Percentiles rank a stretch among this genome's conserved stretches.
Evolutionary conservation across 352 stramenopile genomes (phyloP).

Genomic region (Pythium biforme): DNA sequence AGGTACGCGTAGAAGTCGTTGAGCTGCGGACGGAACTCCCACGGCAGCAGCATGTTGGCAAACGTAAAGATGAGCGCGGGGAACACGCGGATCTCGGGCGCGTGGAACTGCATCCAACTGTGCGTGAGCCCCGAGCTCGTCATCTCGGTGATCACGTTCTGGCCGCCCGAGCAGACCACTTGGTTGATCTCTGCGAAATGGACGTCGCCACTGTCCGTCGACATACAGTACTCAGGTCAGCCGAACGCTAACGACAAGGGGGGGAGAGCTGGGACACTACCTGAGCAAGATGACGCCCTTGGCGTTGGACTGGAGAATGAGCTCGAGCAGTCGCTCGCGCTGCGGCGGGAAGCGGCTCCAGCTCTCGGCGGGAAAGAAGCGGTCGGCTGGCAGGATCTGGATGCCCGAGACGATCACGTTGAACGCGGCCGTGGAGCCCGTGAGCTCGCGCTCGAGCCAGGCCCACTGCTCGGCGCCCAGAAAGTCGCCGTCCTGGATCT

Average conservation of each 20-base stretch:
- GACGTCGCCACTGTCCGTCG: conserved; percentile 81
- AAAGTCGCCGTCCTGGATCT: conserved; percentile 57
- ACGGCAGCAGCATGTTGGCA: conserved; percentile 70
- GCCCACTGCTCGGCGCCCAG: conserved; percentile 78
- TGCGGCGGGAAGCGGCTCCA: conserved; percentile 88
- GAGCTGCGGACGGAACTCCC: conserved; percentile 67
- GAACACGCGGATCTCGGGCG: conserved; percentile 48
- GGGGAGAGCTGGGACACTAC: conserved; percentile 24
- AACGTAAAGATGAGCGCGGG: conserved; percentile 68
- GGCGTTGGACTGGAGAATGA: conserved; percentile 80
- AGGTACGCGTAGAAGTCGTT: conserved; percentile 82
- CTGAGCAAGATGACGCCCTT: conserved; percentile 89
- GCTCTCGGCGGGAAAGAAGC: conserved; percentile 81
- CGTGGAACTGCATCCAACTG: conserved; percentile 89
- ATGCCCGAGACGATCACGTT: conserved; percentile 93
- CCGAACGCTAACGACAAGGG: too few species aligned
- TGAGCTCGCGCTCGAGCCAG: conserved; percentile 84
- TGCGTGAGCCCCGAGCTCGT: conserved; percentile 94
- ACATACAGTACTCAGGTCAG: conserved; percentile 9
- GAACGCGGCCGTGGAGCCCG: conserved; percentile 77
- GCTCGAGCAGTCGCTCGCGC: conserved; percentile 78
- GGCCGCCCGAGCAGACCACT: conserved; percentile 79
- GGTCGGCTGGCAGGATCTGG: conserved; percentile 84
- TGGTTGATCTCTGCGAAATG: conserved; percentile 93
- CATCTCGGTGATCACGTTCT: conserved; percentile 76